A percentile compares a stretch with the other conserved stretches of the same genome.
Conservation (phyloP, 2,329 filamentous ascomycete species). For the Hansfordia pulvinata region DNA sequence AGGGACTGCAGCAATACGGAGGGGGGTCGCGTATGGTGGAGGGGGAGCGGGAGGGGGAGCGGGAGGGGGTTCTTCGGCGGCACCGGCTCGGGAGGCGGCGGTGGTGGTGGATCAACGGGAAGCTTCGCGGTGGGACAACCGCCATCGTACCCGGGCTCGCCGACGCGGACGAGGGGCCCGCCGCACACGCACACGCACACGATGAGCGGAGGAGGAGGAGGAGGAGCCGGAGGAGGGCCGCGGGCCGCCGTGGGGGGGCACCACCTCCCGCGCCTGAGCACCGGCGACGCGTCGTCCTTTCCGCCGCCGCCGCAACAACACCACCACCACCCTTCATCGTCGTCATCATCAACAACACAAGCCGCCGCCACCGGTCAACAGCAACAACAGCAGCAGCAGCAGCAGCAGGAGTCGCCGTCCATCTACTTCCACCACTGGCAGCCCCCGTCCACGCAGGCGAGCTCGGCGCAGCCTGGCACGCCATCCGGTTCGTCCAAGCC, state of each 20-base stretch:
- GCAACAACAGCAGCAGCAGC: slow-evolving; percentile 37
- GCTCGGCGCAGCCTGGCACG: slow-evolving; percentile 54
- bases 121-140: too few relatives aligned
- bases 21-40: too few relatives aligned
- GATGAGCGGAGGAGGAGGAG: slow-evolving; percentile 25
- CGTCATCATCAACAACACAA: too few relatives aligned
- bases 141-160: slow-evolving; percentile 35
- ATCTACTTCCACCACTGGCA: slow-evolving; percentile 94
- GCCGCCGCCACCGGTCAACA: too few relatives aligned
- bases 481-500: slow-evolving; percentile 59
- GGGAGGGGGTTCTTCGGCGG: too few relatives aligned
- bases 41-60: too few relatives aligned
- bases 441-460: slow-evolving; percentile 55
- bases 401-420: slow-evolving; percentile 50
- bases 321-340: too few relatives aligned
- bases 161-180: slow-evolving; percentile 32
- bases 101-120: slow-evolving; percentile 30
- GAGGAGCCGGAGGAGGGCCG: slow-evolving; percentile 20
- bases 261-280: slow-evolving; percentile 29
- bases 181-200: too few relatives aligned
- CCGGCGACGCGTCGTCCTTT: slow-evolving; percentile 24
- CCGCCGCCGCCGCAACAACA: slow-evolving; percentile 23
- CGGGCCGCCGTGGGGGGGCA: slow-evolving; percentile 22
- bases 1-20: slow-evolving; percentile 26
- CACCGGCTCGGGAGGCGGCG: slow-evolving; percentile 19